Percentiles rank a stretch among this genome's conserved stretches.
Evolutionary conservation across 2,329 filamentous ascomycete genomes (phyloP).

Genomic region (Colletotrichum falcatum): DNA sequence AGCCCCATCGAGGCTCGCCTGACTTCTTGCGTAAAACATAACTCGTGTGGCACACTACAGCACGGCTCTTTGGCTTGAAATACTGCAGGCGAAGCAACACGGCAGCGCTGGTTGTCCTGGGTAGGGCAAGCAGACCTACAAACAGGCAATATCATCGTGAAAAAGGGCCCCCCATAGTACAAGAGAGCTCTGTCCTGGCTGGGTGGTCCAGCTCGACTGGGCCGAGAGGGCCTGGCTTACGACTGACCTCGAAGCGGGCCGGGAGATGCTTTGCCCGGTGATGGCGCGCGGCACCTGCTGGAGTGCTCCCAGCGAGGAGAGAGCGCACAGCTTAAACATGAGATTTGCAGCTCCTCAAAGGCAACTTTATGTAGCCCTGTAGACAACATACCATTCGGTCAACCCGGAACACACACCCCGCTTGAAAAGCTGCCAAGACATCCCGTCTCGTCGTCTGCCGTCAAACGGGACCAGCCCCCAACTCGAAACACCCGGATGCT

Average conservation of each 20-base stretch:
- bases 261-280: background rate
- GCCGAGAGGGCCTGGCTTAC: background rate
- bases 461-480: background rate
- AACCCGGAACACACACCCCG: background rate
- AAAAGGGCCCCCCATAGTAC: too few relatives aligned
- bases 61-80: background rate
- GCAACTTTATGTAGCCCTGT: background rate
- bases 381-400: background rate
- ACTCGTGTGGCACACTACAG: background rate
- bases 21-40: background rate
- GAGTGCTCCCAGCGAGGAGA: background rate
- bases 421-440: background rate
- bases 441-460: background rate
- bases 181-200: background rate
- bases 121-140: too few relatives aligned
- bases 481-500: background rate
- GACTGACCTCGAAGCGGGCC: background rate
- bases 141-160: background rate
- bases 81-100: too few relatives aligned
- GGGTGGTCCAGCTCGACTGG: background rate
- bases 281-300: background rate
- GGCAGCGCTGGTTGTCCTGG: too few relatives aligned
- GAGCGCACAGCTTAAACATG: background rate
- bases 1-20: background rate
- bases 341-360: background rate